phyloP scores from a whole-genome alignment of 2,329 filamentous ascomycete species.

The Cladophialophora immunda region DNA sequence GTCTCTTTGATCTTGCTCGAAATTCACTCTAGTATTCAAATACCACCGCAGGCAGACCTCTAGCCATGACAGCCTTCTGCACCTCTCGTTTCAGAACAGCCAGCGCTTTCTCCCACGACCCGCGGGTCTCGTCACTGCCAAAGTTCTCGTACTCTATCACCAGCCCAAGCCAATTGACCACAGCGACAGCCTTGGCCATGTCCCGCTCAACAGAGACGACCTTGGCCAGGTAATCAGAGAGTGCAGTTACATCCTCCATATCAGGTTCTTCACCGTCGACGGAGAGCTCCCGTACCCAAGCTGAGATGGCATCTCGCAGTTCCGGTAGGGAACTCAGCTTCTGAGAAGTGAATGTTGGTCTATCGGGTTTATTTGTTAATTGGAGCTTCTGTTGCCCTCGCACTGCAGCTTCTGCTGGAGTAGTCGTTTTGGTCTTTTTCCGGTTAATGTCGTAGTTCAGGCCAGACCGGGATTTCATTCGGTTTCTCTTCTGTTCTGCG shows the following conservation, averaged over 20 bases:
- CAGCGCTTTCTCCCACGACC: conserved; percentile 54
- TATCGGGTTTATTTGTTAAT: conserved; percentile 60
- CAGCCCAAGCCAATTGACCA: conserved; percentile 71
- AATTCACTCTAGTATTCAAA: conserved; percentile 45
- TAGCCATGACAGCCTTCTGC: conserved; percentile 63
- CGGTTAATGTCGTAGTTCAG: conserved; percentile 53
- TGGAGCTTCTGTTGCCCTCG: conserved; percentile 50
- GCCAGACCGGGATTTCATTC: conserved; percentile 65
- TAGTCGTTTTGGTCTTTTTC: conserved; percentile 40
- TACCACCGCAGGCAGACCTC: conserved; percentile 66
- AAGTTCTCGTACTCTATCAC: conserved; percentile 50
- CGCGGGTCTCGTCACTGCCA: conserved; percentile 52
- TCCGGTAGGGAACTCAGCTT: conserved; percentile 67
- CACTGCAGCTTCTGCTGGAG: conserved; percentile 27
- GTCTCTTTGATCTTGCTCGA: not conserved
- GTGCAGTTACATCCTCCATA: conserved; percentile 75
- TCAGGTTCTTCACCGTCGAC: conserved; percentile 84
- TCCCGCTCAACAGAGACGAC: conserved; percentile 81
- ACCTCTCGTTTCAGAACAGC: conserved; percentile 55
- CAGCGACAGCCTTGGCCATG: conserved; percentile 74
- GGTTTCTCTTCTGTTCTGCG: conserved; percentile 72
- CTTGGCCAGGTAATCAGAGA: conserved; percentile 74
- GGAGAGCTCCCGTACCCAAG: conserved; percentile 78
- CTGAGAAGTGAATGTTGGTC: conserved; percentile 69
- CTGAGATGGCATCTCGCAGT: conserved; percentile 75